phyloP scores from a whole-genome alignment of 495 filamentous ascomycete species.

The Daldinia vernicosa region DNA sequence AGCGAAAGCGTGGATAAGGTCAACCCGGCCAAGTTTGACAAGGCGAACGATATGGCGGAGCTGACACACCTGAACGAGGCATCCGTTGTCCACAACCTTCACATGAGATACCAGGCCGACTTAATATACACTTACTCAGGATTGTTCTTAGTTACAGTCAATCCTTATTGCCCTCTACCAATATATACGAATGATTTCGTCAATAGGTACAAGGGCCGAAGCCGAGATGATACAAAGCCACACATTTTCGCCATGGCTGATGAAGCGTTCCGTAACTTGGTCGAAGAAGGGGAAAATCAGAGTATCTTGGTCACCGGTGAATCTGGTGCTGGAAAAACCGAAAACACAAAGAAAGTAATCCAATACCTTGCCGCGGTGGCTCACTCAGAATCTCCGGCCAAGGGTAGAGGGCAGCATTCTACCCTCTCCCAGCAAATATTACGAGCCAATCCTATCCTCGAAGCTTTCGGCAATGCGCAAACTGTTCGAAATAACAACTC shows the following conservation, averaged over 20 bases:
- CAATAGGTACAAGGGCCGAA: slow-evolving; percentile 93
- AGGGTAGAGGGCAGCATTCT: slow-evolving; percentile 73
- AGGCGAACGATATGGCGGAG: slow-evolving; percentile 98
- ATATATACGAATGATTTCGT: slow-evolving; percentile 98
- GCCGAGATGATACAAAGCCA: slow-evolving; percentile 90
- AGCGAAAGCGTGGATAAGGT: slow-evolving; percentile 93
- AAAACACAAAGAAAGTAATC: slow-evolving; percentile 99
- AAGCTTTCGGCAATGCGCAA: slow-evolving; percentile 98
- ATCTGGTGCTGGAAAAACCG: slow-evolving; percentile 97
- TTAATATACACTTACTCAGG: slow-evolving; percentile 99
- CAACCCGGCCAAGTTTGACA: slow-evolving; percentile 99
- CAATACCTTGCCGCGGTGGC: slow-evolving; percentile 97
- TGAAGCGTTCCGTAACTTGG: slow-evolving; percentile 92
- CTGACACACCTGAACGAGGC: slow-evolving; percentile 97
- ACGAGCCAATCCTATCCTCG: slow-evolving; percentile 95
- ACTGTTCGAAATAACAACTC: slow-evolving; percentile 99
- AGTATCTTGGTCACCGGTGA: slow-evolving; percentile 98
- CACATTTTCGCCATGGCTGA: slow-evolving; percentile 99
- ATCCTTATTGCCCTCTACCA: slow-evolving; percentile 92
- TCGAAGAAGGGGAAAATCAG: slow-evolving; percentile 95
- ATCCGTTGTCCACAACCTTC: slow-evolving; percentile 96
- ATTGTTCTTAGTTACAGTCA: slow-evolving; percentile 94
- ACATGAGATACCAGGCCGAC: slow-evolving; percentile 92
- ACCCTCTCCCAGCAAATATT: slow-evolving; percentile 97
- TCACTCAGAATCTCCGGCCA: slow-evolving; percentile 75